Conservation (phyloP, 495 filamentous ascomycete genomes). For the Neurospora hispaniola region DNA sequence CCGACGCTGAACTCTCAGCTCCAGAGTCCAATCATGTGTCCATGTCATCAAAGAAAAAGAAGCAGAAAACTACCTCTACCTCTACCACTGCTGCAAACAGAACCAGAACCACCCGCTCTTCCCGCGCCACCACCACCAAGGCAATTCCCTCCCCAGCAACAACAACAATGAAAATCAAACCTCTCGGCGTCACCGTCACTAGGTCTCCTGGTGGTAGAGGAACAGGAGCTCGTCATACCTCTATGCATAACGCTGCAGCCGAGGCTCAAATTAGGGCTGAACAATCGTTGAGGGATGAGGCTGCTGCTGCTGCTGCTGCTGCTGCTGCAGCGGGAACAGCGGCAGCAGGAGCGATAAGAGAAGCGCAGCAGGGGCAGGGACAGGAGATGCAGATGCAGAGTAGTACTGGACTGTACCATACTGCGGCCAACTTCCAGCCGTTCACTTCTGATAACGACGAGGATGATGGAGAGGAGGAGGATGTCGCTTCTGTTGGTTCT, state of each 20-base stretch:
- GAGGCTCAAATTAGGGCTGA: not conserved
- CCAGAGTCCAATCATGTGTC: too few species aligned
- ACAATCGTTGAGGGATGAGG: not conserved
- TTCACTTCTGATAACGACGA: not conserved
- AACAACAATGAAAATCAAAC: not conserved
- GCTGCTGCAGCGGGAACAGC: not conserved
- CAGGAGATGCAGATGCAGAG: not conserved
- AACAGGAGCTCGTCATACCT: not conserved
- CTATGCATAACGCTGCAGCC: not conserved
- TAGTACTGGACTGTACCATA: not conserved
- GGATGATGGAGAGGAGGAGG: not conserved
- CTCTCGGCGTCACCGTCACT: not conserved
- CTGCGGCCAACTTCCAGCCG: not conserved
- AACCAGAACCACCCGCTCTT: not conserved
- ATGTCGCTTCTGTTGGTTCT: constrained; percentile 4
- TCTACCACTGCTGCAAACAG: not conserved
- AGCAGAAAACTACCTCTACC: not conserved
- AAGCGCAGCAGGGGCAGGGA: not conserved
- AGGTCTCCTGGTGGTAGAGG: not conserved
- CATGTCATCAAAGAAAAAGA: not conserved
- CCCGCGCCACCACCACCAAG: not conserved
- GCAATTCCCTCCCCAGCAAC: not conserved
- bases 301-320: too few species aligned
- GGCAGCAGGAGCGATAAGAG: not conserved
- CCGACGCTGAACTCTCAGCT: not conserved